Conservation (phyloP, 148 eudicot genomes). For the Persicaria tinctoria region DNA sequence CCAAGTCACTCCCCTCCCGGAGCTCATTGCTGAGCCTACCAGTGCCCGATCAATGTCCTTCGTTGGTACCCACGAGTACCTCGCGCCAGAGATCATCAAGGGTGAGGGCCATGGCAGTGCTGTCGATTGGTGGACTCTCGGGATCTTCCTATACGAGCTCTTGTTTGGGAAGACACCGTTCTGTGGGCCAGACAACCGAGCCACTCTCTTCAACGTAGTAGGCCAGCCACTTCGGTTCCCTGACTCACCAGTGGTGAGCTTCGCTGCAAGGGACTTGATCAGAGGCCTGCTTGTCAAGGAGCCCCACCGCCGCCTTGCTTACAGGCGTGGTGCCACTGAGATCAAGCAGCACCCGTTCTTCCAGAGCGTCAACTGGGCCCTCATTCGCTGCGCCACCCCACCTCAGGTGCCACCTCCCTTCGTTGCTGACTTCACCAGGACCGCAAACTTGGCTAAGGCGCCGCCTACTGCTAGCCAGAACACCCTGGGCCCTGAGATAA, state of each 20-base stretch:
- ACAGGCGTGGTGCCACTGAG: conserved; percentile 92
- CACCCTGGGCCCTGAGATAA: conserved; percentile 45
- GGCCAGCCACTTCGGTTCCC: conserved; percentile 87
- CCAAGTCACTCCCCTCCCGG: conserved; percentile 60
- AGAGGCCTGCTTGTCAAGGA: conserved; percentile 84
- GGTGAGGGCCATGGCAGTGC: conserved; percentile 98
- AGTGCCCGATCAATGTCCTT: conserved; percentile 93
- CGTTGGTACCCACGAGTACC: conserved; percentile 91
- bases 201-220: conserved; percentile 83
- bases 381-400: conserved; percentile 78
- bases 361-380: conserved; percentile 93
- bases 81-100: conserved; percentile 86
- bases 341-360: conserved; percentile 94
- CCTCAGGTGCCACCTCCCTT: conserved; percentile 58
- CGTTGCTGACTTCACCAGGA: background rate
- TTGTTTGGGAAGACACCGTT: conserved; percentile 80
- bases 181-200: conserved; percentile 68
- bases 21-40: conserved; percentile 89
- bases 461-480: conserved; percentile 16
- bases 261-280: conserved; percentile 88
- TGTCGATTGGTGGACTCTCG: conserved; percentile 98
- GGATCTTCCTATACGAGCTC: conserved; percentile 80
- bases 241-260: conserved; percentile 66
- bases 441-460: conserved; percentile 5
- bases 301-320: conserved; percentile 88